Evolutionary conservation across 768 basidiomycete genomes (phyloP).

Genomic region (Boletus sp.): DNA sequence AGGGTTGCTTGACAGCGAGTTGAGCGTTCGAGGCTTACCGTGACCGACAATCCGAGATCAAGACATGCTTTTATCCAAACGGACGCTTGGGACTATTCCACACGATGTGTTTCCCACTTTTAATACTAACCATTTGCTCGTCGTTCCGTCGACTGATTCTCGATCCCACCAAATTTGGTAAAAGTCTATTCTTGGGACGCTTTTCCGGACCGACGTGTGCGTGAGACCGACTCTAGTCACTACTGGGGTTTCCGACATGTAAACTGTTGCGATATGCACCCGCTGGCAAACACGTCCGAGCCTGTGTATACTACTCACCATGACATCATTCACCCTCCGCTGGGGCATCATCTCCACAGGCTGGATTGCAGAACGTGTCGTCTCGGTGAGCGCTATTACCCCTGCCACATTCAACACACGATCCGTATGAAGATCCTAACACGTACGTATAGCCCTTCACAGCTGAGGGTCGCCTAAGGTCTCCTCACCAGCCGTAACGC

Average conservation of each 20-base stretch:
- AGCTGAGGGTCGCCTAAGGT: background rate
- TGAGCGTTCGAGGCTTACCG: background rate
- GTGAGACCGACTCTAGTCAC: background rate
- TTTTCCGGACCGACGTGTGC: conserved; percentile 20
- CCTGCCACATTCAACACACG: background rate
- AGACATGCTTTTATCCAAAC: background rate
- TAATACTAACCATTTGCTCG: conserved; percentile 4
- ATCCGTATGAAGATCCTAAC: background rate
- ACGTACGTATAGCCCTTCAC: background rate
- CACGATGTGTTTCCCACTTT: background rate
- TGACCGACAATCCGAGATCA: background rate
- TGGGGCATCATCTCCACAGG: background rate
- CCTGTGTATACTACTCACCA: background rate
- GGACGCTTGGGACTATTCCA: background rate
- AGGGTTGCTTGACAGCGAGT: conserved; percentile 1
- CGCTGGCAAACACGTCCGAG: background rate
- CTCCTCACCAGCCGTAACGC: background rate
- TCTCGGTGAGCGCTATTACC: conserved; percentile 32
- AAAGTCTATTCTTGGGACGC: background rate
- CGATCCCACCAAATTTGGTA: background rate
- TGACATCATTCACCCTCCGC: background rate
- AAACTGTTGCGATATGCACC: background rate
- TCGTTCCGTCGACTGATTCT: background rate
- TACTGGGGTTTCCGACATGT: background rate
- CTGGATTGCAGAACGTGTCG: background rate